Conservation (phyloP, 2,329 filamentous ascomycete genomes). For the Fusarium goolgardi region DNA sequence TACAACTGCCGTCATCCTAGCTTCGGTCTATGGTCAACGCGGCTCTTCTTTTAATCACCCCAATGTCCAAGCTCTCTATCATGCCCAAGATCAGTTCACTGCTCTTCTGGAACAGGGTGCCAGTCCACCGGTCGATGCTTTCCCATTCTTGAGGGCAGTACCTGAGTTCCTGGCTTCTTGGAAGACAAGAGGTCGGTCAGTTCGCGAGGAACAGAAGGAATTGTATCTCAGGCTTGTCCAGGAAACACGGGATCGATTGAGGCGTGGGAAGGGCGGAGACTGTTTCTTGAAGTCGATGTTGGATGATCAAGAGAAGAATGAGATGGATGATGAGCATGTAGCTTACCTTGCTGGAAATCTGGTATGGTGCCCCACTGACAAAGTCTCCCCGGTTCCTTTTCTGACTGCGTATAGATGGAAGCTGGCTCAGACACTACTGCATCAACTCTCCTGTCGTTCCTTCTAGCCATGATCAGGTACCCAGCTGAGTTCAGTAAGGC, state of each 20-base stretch:
- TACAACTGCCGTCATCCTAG: constrained; percentile 44
- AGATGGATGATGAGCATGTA: constrained; percentile 13
- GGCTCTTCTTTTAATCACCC: constrained; percentile 17
- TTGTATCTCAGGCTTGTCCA: constrained; percentile 23
- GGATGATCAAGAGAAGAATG: constrained; percentile 1
- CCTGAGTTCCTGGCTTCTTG: constrained; percentile 38
- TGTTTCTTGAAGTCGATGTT: constrained; percentile 5
- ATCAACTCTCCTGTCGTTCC: constrained; percentile 31
- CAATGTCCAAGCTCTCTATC: constrained; percentile 32
- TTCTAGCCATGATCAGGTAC: constrained; percentile 41
- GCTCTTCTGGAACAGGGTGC: constrained; percentile 43
- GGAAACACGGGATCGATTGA: constrained; percentile 1
- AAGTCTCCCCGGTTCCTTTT: too few species aligned
- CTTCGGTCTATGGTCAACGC: constrained; percentile 41
- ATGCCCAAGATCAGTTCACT: constrained; percentile 41
- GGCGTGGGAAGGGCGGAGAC: constrained; percentile 10
- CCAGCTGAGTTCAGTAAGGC: constrained; percentile 36
- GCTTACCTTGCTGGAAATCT: constrained; percentile 8
- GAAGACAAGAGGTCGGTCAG: constrained; percentile 38
- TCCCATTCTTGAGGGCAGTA: constrained; percentile 39
- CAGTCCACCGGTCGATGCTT: constrained; percentile 45
- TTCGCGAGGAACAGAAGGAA: constrained; percentile 39
- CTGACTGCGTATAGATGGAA: constrained; percentile 34
- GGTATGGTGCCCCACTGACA: background rate
- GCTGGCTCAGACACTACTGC: constrained; percentile 46